Conservation (phyloP, 2,329 filamentous ascomycete species). For the Aspergillus thermomutatus region DNA sequence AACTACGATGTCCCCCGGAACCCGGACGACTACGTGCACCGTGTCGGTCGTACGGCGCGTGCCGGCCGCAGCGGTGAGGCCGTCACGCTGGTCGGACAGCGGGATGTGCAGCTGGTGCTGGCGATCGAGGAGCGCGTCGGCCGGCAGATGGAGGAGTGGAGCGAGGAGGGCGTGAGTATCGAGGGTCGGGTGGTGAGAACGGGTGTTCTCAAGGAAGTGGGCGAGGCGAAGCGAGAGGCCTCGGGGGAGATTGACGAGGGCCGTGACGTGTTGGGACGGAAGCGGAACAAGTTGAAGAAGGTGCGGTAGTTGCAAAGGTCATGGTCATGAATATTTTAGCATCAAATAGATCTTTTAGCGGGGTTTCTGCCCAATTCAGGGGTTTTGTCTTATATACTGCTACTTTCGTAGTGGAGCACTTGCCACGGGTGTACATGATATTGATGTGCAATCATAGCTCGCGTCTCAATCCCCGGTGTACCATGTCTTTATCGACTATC, state of each 20-base stretch:
- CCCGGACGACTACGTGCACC: slow-evolving; percentile 95
- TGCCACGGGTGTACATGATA: background rate
- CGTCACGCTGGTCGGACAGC: slow-evolving; percentile 85
- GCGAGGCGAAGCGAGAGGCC: slow-evolving; percentile 94
- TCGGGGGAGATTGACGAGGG: slow-evolving; percentile 88
- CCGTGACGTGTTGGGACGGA: slow-evolving; percentile 85
- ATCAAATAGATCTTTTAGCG: background rate
- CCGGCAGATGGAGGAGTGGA: slow-evolving; percentile 76
- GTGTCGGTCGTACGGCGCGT: slow-evolving; percentile 91
- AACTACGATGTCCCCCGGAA: slow-evolving; percentile 97
- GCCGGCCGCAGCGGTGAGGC: slow-evolving; percentile 80
- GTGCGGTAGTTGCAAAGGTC: slow-evolving; percentile 28
- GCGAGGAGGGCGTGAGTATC: slow-evolving; percentile 89
- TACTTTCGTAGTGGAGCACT: background rate
- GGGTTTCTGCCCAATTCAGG: background rate
- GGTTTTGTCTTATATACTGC: background rate
- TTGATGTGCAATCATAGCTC: background rate
- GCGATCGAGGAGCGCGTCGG: slow-evolving; percentile 82
- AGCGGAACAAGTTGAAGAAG: slow-evolving; percentile 49
- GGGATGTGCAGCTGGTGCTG: slow-evolving; percentile 85
- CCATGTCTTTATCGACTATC: background rate
- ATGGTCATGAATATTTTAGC: background rate
- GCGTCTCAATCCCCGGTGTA: background rate
- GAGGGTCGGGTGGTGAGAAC: slow-evolving; percentile 84
- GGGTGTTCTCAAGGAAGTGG: slow-evolving; percentile 74